Conservation (phyloP, 768 basidiomycete genomes). For the Kockovaella imperatae region DNA sequence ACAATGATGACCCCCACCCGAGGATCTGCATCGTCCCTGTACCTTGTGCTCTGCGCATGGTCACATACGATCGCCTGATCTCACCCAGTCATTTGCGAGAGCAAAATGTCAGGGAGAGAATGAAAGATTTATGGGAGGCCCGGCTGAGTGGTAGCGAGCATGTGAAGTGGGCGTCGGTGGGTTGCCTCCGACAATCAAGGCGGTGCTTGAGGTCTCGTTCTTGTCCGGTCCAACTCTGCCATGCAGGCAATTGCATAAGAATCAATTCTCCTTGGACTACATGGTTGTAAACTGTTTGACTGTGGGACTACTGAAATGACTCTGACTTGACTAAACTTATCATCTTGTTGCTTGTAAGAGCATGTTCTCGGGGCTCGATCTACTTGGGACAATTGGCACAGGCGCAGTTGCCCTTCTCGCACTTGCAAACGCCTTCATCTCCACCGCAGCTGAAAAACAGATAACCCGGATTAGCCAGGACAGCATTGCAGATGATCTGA, state of each 20-base stretch:
- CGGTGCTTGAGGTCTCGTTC: background rate
- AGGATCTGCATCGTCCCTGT: conserved; percentile 25
- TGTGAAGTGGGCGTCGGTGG: background rate
- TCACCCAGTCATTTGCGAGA: conserved; percentile 8
- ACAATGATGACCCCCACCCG: conserved; percentile 35
- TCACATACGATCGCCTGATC: conserved; percentile 11
- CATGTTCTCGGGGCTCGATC: background rate
- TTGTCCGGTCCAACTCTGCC: background rate
- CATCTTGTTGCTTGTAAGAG: background rate
- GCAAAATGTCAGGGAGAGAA: conserved; percentile 27
- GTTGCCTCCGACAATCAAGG: background rate
- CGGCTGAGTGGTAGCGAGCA: conserved; percentile 33
- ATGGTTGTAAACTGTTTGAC: background rate
- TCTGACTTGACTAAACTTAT: background rate
- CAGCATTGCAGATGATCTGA: background rate
- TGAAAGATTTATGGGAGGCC: conserved; percentile 36
- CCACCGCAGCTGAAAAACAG: conserved; percentile 1
- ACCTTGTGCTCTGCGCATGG: background rate
- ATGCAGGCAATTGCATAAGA: background rate
- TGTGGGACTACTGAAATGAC: background rate
- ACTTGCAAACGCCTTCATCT: background rate
- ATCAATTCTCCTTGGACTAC: background rate
- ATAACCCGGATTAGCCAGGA: background rate
- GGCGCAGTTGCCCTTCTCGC: background rate
- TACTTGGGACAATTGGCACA: conserved; percentile 1